Conservation (phyloP, 371 early-diverging fungal species). For the Basidiobolus meristosporus region DNA sequence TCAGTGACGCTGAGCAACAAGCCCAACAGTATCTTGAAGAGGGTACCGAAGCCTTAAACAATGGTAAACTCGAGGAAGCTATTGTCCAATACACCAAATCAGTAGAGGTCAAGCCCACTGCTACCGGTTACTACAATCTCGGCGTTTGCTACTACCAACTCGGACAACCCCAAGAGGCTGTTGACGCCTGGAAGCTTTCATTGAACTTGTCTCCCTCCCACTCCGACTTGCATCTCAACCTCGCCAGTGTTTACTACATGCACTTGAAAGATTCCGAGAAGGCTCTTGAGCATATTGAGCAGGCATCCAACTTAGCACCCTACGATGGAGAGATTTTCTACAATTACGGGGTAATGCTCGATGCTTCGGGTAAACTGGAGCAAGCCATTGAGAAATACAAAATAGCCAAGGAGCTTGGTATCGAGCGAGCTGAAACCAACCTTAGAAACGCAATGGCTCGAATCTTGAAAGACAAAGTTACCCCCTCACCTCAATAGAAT, state of each 20-base stretch:
- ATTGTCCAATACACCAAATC: neutral
- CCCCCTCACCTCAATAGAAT: too few species aligned
- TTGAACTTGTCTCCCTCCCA: slow-evolving; percentile 37
- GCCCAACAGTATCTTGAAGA: neutral
- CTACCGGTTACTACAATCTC: slow-evolving; percentile 55
- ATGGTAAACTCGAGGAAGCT: neutral
- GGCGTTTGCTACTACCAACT: slow-evolving; percentile 57
- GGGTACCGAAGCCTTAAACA: neutral
- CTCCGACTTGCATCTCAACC: slow-evolving; percentile 66
- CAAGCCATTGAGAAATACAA: slow-evolving; percentile 47
- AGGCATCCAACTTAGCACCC: slow-evolving; percentile 50
- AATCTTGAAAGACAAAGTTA: too few species aligned
- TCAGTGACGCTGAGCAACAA: neutral
- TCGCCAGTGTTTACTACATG: slow-evolving; percentile 56
- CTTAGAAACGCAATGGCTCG: slow-evolving; percentile 19
- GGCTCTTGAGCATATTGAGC: slow-evolving; percentile 42
- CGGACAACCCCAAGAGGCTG: slow-evolving; percentile 38
- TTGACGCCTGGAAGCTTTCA: slow-evolving; percentile 43
- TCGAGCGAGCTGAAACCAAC: slow-evolving; percentile 30
- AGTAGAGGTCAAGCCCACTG: slow-evolving; percentile 5
- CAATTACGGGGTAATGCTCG: slow-evolving; percentile 58
- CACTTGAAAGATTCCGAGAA: slow-evolving; percentile 25
- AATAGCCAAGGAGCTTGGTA: slow-evolving; percentile 32
- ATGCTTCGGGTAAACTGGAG: slow-evolving; percentile 41
- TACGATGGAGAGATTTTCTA: slow-evolving; percentile 50